These are phyloP conservation scores for Dalbergia cochinchinensis DNA, from an alignment of 306 rosid species.

Conservation along the genomic window DNA sequence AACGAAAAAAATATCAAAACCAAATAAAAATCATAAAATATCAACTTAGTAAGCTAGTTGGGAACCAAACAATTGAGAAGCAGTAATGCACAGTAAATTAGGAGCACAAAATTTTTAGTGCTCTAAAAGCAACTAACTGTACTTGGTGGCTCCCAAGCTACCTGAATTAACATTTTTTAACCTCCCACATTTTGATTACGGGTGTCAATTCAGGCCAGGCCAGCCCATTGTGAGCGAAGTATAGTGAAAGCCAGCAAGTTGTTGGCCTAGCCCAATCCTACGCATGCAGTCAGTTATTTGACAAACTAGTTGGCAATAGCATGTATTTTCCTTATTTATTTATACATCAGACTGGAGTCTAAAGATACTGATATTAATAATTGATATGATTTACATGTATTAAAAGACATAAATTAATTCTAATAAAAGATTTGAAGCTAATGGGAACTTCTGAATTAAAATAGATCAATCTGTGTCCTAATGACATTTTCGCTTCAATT, in stretches of 20 bases:
- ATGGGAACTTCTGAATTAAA: no score
- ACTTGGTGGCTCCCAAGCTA: background rate
- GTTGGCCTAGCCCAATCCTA: background rate
- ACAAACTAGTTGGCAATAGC: background rate
- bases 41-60: constrained; percentile 22
- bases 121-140: background rate
- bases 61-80: constrained; percentile 19
- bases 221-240: background rate
- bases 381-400: no score
- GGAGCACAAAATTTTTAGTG: background rate
- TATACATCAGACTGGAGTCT: no score
- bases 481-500: no score
- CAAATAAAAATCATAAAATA: constrained; percentile 16
- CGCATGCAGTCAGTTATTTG: background rate
- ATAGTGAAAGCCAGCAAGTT: background rate
- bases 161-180: constrained; percentile 6
- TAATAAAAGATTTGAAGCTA: no score
- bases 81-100: background rate
- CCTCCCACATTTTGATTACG: background rate
- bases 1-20: constrained; percentile 21
- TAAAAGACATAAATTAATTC: no score
- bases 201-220: background rate
- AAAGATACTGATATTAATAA: no score
- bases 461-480: no score
- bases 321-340: no score